Base-by-base conservation (phyloP, 371 early-diverging fungal species). In the Actinomortierella ambigua region DNA sequence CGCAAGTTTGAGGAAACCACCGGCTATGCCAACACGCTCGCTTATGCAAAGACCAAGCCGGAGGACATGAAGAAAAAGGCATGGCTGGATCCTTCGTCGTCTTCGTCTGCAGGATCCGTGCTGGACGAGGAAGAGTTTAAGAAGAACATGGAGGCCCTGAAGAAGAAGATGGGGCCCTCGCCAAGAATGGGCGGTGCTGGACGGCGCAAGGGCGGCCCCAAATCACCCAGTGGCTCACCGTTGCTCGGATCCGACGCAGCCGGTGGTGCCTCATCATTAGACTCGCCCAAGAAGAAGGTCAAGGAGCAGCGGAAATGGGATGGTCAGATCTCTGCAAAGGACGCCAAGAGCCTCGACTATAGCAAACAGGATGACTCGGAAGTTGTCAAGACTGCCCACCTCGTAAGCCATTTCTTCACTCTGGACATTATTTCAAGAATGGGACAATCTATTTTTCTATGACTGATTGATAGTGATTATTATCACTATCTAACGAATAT, bases 1-100 rank as follows among this genome's bases (percentile, higher is more conserved):
- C 81, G 94, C 67, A 87, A 81, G 73, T 96, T 96, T 75, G 90
- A 94, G 58, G 84, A 94, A 18, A 92, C 94, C 5, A 90, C 86
- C 47, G 92, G 90, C 77, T 96, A 85, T 68, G 82, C 92, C 55
- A 83, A 77, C 47, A 86, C 94, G 0, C 68, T 90, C 1, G 88
- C 89, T 48, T 93, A 85, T 23, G 86, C 91, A n/a, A 84, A 86
- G 75, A 67, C 76, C 51, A 84, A 81, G 61, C 78, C 84, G 58
- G 78, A 83, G 63, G 50, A 23, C 39, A 18, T 46, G 43, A 24
- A 22, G 18, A 48, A 51, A 49, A 50, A 51, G 17, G 40, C 46
- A 14, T 15, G 50, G 7, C 24, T 46, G 15, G 24, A 22, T 24
- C 27, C 43, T 34, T 55, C 27, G 1, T 5, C 26, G 14, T 34